Evolutionary conservation across 176 grass and related monocot genomes (phyloP), one percentile per base, ranked within the genome.

Genomic region (Hyparrhenia diplandra): DNA sequence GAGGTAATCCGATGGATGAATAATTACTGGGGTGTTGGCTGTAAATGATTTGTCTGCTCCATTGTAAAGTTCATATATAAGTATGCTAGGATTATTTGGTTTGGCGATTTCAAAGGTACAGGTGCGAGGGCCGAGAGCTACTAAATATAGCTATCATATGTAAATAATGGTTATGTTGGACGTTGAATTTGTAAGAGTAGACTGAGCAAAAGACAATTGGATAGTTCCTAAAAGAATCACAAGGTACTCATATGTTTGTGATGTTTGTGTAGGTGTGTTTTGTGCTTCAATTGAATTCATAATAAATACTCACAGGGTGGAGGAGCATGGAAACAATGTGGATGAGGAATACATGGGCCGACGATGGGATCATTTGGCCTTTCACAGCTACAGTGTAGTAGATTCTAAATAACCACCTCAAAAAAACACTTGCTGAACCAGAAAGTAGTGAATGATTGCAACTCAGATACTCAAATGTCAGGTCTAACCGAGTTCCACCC

Each of bases 131-230:
- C 67, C 6, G n/a, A 64, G 40, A 80, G 81, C 75, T 88, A 25
- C 74, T 3, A 46, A 60, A 66, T n/a, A n/a, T 85, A 59, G 57
- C 28, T 65, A 60, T 78, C 45, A 61, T 82, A 24, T 90, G 88
- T 83, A 90, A 86, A 86, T 79, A 86, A 86, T 82, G 83, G 31
- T 68, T 90, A 78, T 83, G 72, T n/a, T 90, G 59, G 61, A 78
- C 64, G 54, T 58, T 79, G 40, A 82, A 39, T 80, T 68, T 80
- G 30, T 67, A 45, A 64, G 25, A 79, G 42, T 67, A 67, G 43
- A 54, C 20, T 36, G 18, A 6, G 25, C 74, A 30, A 57, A 23
- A 57, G 43, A 24, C 27, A 30, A 70, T 41, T 70, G 54, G 11
- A 34, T 52, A 54, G 71, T 74, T 54, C 18, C 30, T 69, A 16